Evolutionary conservation across 2,329 filamentous ascomycete species (phyloP), one percentile per base, ranked within the genome.

Genomic region (Aspergillus proliferans): DNA sequence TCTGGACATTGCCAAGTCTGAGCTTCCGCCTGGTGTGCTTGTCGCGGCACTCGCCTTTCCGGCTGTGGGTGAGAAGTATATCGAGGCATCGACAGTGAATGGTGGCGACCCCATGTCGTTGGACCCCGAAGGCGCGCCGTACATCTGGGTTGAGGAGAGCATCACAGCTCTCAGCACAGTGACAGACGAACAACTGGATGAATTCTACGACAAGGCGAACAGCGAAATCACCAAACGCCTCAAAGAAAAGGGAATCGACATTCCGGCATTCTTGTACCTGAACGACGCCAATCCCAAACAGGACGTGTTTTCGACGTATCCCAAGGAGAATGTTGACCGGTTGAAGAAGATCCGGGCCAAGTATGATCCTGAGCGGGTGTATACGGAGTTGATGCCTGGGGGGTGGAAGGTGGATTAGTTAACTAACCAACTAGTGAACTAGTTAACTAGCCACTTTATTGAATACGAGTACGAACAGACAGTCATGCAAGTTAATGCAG

Each of bases 211-310:
- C 10, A 49, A 46, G 14, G 47, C 10, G 6, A 49, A 49, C 15
- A 38, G 18, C 4, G 26, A 43, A 8, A 49, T 49, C 15, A 26
- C n/a, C 9, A 43, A 46, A 26, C 45, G 41, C 4, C 21, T 42
- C 6, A 19, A 43, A 10, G 47, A 44, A 4, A 43, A 24, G n/a
- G 47, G 43, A 4, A 49, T 49, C 21, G 26, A 34, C 5, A 21
- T 30, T 24, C 36, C 43, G 4, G 45, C 36, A 12, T 49, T 46
- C 33, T 15, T 71, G 2, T 71, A 71, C 34, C 66, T 70, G 59
- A 66, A 66, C 1, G 69, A 71, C 48, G 63, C 66, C 3, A 66
- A 61, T 2, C 67, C 70, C 21, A 68, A 58, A 52, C 70, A 72
- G 47, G 61, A 72, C 48, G 60, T 65, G 0, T 71, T 67, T 47